These are phyloP conservation scores for Diaporthe humulicola DNA, from an alignment of 2,329 filamentous ascomycete genomes.

Conservation along the genomic window DNA sequence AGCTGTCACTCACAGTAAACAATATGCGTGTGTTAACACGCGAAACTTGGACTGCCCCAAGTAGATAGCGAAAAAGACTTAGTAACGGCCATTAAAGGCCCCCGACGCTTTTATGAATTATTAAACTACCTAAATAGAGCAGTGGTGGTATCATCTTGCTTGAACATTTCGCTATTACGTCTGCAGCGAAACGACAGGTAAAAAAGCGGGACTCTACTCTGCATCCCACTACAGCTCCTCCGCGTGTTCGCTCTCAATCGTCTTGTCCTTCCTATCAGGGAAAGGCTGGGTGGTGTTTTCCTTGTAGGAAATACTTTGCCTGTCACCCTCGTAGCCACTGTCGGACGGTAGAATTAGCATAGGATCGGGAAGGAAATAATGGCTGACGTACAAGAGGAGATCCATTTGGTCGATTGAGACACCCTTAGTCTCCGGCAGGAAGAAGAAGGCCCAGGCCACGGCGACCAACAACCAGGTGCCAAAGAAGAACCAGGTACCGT, in stretches of 20 bases:
- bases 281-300: neutral
- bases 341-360: neutral
- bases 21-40: neutral
- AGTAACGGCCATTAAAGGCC: neutral
- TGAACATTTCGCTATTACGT: too few species aligned
- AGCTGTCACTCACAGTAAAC: neutral
- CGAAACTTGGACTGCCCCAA: neutral
- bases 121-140: neutral
- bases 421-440: conserved; percentile 68
- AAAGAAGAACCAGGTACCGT: conserved; percentile 71
- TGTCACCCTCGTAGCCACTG: conserved; percentile 17
- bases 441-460: conserved; percentile 63
- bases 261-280: conserved; percentile 1
- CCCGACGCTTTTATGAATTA: neutral
- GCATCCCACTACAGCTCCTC: conserved; percentile 4
- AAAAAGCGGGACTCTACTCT: neutral
- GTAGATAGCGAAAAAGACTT: too few species aligned
- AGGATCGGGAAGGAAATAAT: neutral
- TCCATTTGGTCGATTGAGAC: conserved; percentile 67
- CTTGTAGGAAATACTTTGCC: neutral
- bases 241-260: conserved; percentile 11
- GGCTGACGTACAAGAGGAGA: conserved; percentile 40
- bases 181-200: too few species aligned
- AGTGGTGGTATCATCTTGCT: neutral
- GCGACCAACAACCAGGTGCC: conserved; percentile 63